phyloP scores from a whole-genome alignment of 1,284 basidiomycete species.

The Apiotrichum montevideense region DNA sequence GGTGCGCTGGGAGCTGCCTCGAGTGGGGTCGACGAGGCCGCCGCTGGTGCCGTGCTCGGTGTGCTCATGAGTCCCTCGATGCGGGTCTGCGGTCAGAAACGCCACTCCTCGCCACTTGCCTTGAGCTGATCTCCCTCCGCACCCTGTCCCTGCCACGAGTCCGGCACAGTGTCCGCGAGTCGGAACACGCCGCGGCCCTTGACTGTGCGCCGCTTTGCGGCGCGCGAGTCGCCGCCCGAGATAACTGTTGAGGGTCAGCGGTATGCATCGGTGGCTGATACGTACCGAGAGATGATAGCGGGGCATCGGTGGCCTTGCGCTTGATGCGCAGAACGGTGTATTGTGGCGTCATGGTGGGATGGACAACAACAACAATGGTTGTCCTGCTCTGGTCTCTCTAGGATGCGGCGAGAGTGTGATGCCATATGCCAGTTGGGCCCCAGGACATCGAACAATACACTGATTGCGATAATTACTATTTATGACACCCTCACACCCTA shows the following conservation, averaged over 20 bases:
- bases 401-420: no score
- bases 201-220: conserved; percentile 28
- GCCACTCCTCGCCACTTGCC: conserved; percentile 18
- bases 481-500: no score
- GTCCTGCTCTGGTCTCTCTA: no score
- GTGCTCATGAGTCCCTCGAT: conserved; percentile 11
- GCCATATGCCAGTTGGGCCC: no score
- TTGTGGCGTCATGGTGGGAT: conserved; percentile 3
- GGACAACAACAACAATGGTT: neutral
- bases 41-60: no score
- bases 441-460: no score
- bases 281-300: conserved; percentile 44
- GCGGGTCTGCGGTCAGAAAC: conserved; percentile 8
- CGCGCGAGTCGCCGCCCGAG: conserved; percentile 25
- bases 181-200: conserved; percentile 41
- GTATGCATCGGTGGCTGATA: neutral
- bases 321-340: conserved; percentile 48
- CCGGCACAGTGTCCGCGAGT: conserved; percentile 46
- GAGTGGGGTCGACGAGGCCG: no score
- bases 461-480: no score
- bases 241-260: conserved; percentile 31
- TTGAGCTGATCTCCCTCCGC: conserved; percentile 39
- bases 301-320: conserved; percentile 45
- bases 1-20: neutral
- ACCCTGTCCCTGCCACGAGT: conserved; percentile 43